Base-by-base conservation (phyloP, 805 yeast species). In the Grigorovia yakushimaensis region DNA sequence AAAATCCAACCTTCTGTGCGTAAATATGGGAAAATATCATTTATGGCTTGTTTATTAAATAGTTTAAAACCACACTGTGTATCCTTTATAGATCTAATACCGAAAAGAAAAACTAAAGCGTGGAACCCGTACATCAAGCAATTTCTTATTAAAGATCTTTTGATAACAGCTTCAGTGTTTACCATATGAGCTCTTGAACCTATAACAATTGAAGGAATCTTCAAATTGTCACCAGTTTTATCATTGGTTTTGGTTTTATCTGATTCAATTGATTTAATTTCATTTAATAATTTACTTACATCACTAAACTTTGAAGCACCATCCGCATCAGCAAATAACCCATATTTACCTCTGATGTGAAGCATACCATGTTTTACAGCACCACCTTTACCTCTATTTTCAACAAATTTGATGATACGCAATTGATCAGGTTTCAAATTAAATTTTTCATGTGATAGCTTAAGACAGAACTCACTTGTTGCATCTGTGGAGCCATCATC, bases 1-100 rank as follows among this genome's bases (percentile, higher is more conserved):
- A 93, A 93, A 36, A 93, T 93, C 98, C 98, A 93, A 45, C 98
- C 82, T 66, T 93, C 98, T 10, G 95, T 91, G 64, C 91, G 97
- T 84, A 93, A 77, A 54, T 76, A 81, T 2, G 97, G 96, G 65
- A 88, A 88, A 40, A 93, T 85, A 46, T 58, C 58, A 17, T 57
- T 59, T 21, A 82, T 76, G 0, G 96, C 83, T 8, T 73, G 68
- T 50, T 80, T 76, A 55, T 91, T 86, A 66, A 91, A 93, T 65
- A 93, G 69, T 66, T 93, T 93, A 70, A 93, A 93, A 2, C 98
- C 98, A 70, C 98, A 93, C 70, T 93, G 98, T 10, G 98, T 93
- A 65, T 93, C 98, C 50, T 83, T 79, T 51, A 93, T 80, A 5
- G 79, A 74, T 54, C 95, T 74, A 42, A 93, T 85, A 15, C 98